Percentiles rank a stretch among this genome's conserved stretches.
These are phyloP conservation scores for Strobilomyces confusus DNA, from an alignment of 768 basidiomycete species.

Conservation along the genomic window DNA sequence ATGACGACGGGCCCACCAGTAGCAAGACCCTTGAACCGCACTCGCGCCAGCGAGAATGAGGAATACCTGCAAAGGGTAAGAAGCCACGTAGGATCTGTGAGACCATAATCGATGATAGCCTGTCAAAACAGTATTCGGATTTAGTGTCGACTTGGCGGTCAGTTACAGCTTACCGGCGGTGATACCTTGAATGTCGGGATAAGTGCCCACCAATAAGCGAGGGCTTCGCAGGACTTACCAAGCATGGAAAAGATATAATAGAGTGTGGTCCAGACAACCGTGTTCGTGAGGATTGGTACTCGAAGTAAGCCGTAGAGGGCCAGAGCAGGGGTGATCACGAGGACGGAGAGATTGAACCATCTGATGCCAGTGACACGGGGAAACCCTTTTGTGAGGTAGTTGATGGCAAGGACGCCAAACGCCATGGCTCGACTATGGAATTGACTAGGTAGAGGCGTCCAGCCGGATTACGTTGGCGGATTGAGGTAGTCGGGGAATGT, in stretches of 20 bases:
- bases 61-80: slow-evolving; percentile 63
- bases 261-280: slow-evolving; percentile 53
- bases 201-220: slow-evolving; percentile 11
- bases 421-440: slow-evolving; percentile 2
- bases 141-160: neutral
- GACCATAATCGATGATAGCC: slow-evolving; percentile 87
- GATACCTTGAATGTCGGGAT: slow-evolving; percentile 37
- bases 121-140: slow-evolving; percentile 23
- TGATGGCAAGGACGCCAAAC: slow-evolving; percentile 9
- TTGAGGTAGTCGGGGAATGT: slow-evolving; percentile 13
- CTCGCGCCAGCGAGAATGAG: slow-evolving; percentile 74
- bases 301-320: slow-evolving; percentile 63
- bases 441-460: neutral
- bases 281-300: slow-evolving; percentile 46
- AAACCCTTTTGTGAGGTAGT: slow-evolving; percentile 28
- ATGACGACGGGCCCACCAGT: slow-evolving; percentile 84
- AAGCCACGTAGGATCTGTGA: slow-evolving; percentile 78
- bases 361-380: slow-evolving; percentile 54
- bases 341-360: slow-evolving; percentile 74
- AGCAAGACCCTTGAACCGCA: slow-evolving; percentile 82
- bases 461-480: slow-evolving; percentile 5
- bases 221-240: slow-evolving; percentile 39
- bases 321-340: slow-evolving; percentile 67
- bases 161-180: slow-evolving; percentile 41
- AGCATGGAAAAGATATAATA: slow-evolving; percentile 91